These are phyloP conservation scores for Populus tremula DNA, from an alignment of 345 rosid genomes.

Conservation along the genomic window DNA sequence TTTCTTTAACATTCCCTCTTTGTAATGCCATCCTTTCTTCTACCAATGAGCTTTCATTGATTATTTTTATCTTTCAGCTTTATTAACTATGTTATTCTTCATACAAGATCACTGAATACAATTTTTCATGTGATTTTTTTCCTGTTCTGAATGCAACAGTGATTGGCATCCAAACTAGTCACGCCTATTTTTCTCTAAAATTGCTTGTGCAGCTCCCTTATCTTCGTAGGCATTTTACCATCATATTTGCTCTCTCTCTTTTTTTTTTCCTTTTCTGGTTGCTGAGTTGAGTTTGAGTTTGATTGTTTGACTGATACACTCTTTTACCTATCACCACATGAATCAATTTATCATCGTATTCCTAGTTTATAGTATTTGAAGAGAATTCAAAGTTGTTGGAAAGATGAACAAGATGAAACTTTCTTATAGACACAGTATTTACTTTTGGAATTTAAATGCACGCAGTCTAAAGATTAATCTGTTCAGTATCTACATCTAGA, in stretches of 20 bases:
- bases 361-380: background rate
- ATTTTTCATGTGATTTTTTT: background rate
- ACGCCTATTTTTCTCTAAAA: background rate
- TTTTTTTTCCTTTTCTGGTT: background rate
- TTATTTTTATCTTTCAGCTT: background rate
- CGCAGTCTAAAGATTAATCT: background rate
- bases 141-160: background rate
- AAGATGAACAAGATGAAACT: background rate
- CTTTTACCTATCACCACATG: background rate
- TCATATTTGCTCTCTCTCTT: background rate
- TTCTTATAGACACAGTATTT: background rate
- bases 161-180: background rate
- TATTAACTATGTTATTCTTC: background rate
- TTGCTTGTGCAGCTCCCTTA: background rate
- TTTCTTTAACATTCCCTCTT: conserved; percentile 1
- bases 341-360: background rate
- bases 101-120: background rate
- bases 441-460: background rate
- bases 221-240: background rate
- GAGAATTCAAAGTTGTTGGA: background rate
- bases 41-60: background rate
- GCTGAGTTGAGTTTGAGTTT: background rate
- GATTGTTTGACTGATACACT: background rate
- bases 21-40: background rate
- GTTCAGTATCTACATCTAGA: background rate